phyloP scores from a whole-genome alignment of 805 yeast genomes.

The Metschnikowia arizonensis region DNA sequence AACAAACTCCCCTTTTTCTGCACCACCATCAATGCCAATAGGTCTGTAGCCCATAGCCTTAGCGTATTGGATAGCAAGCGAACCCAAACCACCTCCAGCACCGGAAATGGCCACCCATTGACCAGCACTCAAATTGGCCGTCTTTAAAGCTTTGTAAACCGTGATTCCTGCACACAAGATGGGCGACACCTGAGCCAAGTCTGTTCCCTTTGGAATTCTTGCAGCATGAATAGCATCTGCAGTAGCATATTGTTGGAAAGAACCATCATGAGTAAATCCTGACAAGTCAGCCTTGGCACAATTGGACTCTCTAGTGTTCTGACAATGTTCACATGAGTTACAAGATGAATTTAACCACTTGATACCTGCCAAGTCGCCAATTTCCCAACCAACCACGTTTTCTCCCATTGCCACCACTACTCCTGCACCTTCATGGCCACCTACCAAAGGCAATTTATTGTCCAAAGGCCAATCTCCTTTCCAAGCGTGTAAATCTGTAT shows the following conservation, averaged over 20 bases:
- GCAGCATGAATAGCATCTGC: slow-evolving; percentile 90
- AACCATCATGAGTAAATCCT: slow-evolving; percentile 87
- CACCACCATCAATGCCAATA: slow-evolving; percentile 69
- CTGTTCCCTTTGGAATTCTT: slow-evolving; percentile 65
- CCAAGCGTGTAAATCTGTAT: slow-evolving; percentile 93
- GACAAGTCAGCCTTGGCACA: slow-evolving; percentile 62
- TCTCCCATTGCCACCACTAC: slow-evolving; percentile 73
- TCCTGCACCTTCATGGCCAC: slow-evolving; percentile 92
- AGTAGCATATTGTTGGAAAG: slow-evolving; percentile 87
- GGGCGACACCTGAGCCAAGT: slow-evolving; percentile 74
- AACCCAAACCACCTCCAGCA: slow-evolving; percentile 78
- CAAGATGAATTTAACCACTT: slow-evolving; percentile 84
- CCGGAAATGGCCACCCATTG: slow-evolving; percentile 76
- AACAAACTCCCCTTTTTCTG: slow-evolving; percentile 51
- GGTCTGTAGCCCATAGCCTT: slow-evolving; percentile 74
- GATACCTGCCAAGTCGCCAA: slow-evolving; percentile 80
- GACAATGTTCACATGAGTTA: slow-evolving; percentile 72
- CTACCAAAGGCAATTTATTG: slow-evolving; percentile 71
- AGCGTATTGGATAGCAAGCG: slow-evolving; percentile 71
- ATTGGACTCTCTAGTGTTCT: slow-evolving; percentile 61
- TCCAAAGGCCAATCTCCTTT: slow-evolving; percentile 88
- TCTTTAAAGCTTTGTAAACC: slow-evolving; percentile 84
- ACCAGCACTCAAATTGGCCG: slow-evolving; percentile 65
- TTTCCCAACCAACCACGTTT: slow-evolving; percentile 63
- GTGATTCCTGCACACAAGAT: slow-evolving; percentile 90